Evolutionary conservation across 2,329 filamentous ascomycete genomes (phyloP).

Genomic region (Sphaerostilbella broomeana): DNA sequence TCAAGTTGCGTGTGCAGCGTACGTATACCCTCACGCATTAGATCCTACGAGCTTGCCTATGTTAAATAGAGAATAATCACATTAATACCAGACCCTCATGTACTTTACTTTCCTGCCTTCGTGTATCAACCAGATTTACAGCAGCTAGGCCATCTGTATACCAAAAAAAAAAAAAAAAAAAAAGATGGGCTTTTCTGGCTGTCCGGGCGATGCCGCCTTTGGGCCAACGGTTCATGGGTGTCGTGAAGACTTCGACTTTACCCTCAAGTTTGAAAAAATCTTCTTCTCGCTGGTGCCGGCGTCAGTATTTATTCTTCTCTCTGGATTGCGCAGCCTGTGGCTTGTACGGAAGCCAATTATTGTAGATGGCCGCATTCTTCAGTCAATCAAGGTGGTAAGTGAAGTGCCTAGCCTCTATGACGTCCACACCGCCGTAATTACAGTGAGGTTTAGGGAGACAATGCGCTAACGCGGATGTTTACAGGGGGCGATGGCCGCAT

Average conservation of each 20-base stretch:
- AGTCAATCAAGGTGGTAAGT: slow-evolving; percentile 26
- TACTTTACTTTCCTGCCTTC: too few relatives aligned
- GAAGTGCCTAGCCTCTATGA: neutral
- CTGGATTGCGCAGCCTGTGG: slow-evolving; percentile 26
- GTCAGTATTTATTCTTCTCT: slow-evolving; percentile 31
- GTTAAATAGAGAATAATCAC: too few relatives aligned
- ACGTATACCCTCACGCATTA: too few relatives aligned
- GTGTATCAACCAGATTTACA: too few relatives aligned
- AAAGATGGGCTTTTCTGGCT: slow-evolving; percentile 14
- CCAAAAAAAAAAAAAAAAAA: too few relatives aligned
- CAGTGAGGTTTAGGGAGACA: too few relatives aligned
- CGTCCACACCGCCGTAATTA: neutral
- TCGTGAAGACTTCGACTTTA: slow-evolving; percentile 45
- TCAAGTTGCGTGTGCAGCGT: too few relatives aligned
- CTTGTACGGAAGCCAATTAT: slow-evolving; percentile 27
- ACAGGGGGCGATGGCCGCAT: slow-evolving; percentile 11
- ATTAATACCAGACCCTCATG: too few relatives aligned
- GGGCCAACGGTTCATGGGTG: slow-evolving; percentile 41
- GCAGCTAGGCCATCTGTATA: too few relatives aligned
- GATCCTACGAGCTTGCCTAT: too few relatives aligned
- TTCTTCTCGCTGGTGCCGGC: slow-evolving; percentile 40
- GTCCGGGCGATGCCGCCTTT: slow-evolving; percentile 32
- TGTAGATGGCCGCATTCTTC: slow-evolving; percentile 29
- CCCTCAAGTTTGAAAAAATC: slow-evolving; percentile 41
- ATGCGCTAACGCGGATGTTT: neutral